These are phyloP conservation scores for Umbelopsis sp. DNA, from an alignment of 192 early-diverging fungal genomes.

Conservation along the genomic window DNA sequence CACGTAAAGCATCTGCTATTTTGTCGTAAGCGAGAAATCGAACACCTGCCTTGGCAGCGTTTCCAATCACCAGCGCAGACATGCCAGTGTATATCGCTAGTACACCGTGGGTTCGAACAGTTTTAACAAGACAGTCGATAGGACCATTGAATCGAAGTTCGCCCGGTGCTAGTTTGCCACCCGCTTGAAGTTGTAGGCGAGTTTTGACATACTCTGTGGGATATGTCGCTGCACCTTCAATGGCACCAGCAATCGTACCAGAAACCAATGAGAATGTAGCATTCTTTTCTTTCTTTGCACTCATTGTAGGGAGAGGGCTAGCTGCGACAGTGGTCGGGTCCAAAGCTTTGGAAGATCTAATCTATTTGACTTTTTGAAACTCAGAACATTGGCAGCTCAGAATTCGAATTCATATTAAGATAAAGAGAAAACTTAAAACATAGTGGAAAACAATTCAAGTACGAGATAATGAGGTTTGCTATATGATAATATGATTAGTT, in stretches of 20 bases:
- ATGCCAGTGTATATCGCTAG: constrained; percentile 84
- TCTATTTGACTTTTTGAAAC: background rate
- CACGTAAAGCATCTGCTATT: constrained; percentile 72
- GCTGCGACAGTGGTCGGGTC: background rate
- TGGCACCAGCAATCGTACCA: constrained; percentile 85
- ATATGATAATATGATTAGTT: too few species aligned
- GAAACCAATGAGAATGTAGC: constrained; percentile 74
- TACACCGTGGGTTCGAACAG: constrained; percentile 73
- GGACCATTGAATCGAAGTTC: constrained; percentile 73
- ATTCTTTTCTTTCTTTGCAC: constrained; percentile 40
- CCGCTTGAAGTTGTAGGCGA: constrained; percentile 87
- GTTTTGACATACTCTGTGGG: constrained; percentile 98
- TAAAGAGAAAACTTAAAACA: too few species aligned
- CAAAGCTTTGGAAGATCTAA: background rate
- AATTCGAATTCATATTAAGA: too few species aligned
- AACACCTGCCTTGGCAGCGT: constrained; percentile 89
- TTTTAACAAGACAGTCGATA: constrained; percentile 75
- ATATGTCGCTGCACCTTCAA: constrained; percentile 92
- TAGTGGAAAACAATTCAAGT: too few species aligned
- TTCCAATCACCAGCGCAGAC: constrained; percentile 90
- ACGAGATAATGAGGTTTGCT: too few species aligned
- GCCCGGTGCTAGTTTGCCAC: constrained; percentile 36
- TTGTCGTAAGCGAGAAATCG: constrained; percentile 93
- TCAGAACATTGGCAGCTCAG: background rate
- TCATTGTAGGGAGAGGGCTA: background rate